phyloP scores from a whole-genome alignment of 805 yeast species.

The Saturnispora sekii region DNA sequence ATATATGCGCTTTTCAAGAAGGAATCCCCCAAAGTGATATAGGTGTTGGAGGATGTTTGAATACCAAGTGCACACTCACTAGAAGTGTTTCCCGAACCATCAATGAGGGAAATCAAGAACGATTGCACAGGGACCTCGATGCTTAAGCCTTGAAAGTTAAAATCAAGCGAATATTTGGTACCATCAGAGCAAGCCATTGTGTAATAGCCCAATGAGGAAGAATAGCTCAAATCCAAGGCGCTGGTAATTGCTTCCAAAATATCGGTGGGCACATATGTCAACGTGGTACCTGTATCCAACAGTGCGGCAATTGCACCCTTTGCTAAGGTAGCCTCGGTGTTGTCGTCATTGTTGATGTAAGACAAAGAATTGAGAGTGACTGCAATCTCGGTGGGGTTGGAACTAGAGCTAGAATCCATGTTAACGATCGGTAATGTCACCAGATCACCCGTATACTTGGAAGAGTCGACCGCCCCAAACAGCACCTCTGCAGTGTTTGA shows the following conservation, averaged over 20 bases:
- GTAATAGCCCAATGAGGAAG: constrained; percentile 35
- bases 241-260: constrained; percentile 20
- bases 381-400: constrained; percentile 36
- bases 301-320: constrained; percentile 30
- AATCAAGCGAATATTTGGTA: constrained; percentile 27
- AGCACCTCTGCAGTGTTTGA: constrained; percentile 43
- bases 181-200: constrained; percentile 33
- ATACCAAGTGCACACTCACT: constrained; percentile 38
- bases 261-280: constrained; percentile 34
- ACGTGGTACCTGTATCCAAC: constrained; percentile 52
- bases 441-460: constrained; percentile 47
- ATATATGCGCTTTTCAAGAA: constrained; percentile 43
- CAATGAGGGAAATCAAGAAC: constrained; percentile 16
- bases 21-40: constrained; percentile 40
- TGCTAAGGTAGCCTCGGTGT: constrained; percentile 18
- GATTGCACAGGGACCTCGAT: constrained; percentile 40
- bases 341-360: constrained; percentile 5
- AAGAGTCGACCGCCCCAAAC: constrained; percentile 66
- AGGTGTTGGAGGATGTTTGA: constrained; percentile 24
- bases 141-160: constrained; percentile 49
- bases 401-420: constrained; percentile 27
- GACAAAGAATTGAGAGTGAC: constrained; percentile 36
- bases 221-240: constrained; percentile 34
- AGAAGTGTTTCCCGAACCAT: constrained; percentile 15
- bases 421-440: constrained; percentile 44